phyloP scores from a whole-genome alignment of 108 stramenopile genomes.

The Cyclotella atomus region DNA sequence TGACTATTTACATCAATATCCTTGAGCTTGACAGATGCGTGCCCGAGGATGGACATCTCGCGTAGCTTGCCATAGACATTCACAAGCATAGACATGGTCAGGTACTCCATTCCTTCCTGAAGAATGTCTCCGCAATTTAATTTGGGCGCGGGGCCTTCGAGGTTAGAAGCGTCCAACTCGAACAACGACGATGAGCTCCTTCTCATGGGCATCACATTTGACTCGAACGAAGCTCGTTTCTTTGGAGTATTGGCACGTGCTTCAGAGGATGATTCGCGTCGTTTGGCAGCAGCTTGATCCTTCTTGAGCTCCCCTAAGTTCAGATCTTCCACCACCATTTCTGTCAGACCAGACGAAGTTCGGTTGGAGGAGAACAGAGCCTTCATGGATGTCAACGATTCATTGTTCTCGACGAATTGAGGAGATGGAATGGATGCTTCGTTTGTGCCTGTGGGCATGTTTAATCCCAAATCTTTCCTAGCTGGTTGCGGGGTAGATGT shows the following conservation, averaged over 20 bases:
- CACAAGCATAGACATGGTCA: constrained; percentile 15
- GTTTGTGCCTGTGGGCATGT: not conserved
- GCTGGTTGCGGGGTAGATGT: not conserved
- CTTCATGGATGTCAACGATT: not conserved
- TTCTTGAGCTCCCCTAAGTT: not conserved
- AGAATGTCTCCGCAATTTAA: constrained; percentile 16
- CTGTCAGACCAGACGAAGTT: not conserved
- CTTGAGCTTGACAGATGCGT: constrained; percentile 12
- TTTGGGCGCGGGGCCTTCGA: constrained; percentile 7
- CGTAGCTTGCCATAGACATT: constrained; percentile 17
- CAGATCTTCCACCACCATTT: not conserved
- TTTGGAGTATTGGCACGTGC: not conserved
- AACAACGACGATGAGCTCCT: not conserved
- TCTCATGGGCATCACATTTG: not conserved
- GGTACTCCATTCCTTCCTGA: constrained; percentile 4
- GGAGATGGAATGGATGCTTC: not conserved
- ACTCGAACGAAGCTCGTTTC: not conserved
- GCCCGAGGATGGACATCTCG: constrained; percentile 16
- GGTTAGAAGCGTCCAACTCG: not conserved
- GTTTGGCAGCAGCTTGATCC: not conserved
- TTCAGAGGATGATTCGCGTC: not conserved
- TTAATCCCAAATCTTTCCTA: not conserved
- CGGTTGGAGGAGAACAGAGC: not conserved
- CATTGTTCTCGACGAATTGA: not conserved
- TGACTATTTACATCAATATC: constrained; percentile 26